Evolutionary conservation across 2,329 filamentous ascomycete genomes (phyloP), one percentile per base, ranked within the genome.

Genomic region (Aspergillus sp.): DNA sequence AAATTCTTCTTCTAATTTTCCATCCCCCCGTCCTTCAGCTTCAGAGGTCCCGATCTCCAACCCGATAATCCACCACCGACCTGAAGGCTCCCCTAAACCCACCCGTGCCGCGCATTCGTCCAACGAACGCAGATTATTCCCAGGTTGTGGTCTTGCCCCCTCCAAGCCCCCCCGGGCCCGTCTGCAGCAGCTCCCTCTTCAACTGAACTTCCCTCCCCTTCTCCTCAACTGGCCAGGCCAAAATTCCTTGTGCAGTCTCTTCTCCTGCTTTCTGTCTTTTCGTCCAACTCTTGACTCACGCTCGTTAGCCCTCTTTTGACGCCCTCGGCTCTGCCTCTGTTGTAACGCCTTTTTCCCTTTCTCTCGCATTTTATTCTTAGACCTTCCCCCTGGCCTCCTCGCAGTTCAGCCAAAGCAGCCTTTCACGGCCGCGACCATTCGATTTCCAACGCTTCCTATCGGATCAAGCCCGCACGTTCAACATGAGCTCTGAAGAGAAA

Each of bases 401-500:
- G 66, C 71, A 77, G 68, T 81, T 81, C 69, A 72, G 73, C 66
- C 73, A 72, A 68, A 74, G 76, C 71, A 78, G 73, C 74, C 69
- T 77, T 65, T 71, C 74, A 61, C 76, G 79, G 77, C 78, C 79
- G 68, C 75, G 76, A 68, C 80, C 80, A 51, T 83, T 83, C 68
- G 77, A 82, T 64, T 77, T 82, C 59, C 78, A 79, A 69, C 74
- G 75, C 53, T 83, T 83, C 67, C 71, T 83, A 65, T 72, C 75
- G 59, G 73, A 78, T 56, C 78, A 80, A 69, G 72, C 72, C 63
- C 73, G 71, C 61, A 66, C 66, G 23, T 67, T 74, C 61, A 72
- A 76, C 64, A 90, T 90, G 87, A 84, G 79, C 66, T 81, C 85
- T 75, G 83, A 91, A 76, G 91, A 97, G 79, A 97, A 97, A 82